phyloP scores from a whole-genome alignment of 345 rosid genomes.

The Eucalyptus guilfoylei region DNA sequence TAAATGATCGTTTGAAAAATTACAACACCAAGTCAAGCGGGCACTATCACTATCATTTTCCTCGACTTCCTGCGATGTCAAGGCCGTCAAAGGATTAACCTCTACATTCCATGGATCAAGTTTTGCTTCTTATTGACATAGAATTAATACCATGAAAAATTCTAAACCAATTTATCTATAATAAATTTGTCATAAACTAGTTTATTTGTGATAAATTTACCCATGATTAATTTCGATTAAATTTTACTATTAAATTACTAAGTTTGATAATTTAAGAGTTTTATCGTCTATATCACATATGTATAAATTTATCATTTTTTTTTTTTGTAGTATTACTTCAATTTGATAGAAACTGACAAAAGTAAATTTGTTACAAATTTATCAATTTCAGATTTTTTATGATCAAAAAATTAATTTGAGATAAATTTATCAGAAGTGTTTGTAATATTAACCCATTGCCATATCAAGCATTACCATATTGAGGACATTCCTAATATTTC shows the following conservation, averaged over 20 bases:
- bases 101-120: background rate
- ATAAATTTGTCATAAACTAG: too few relatives aligned
- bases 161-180: fast-evolving
- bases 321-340: background rate
- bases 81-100: background rate
- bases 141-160: too few relatives aligned
- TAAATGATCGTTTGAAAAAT: background rate
- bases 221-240: fast-evolving
- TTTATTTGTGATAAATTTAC: too few relatives aligned
- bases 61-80: background rate
- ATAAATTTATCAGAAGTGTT: too few relatives aligned
- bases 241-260: too few relatives aligned
- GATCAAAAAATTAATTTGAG: too few relatives aligned
- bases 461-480: too few relatives aligned
- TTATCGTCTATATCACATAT: too few relatives aligned
- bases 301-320: too few relatives aligned
- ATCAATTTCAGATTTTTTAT: fast-evolving
- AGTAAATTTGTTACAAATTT: too few relatives aligned
- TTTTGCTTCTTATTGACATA: background rate
- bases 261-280: fast-evolving
- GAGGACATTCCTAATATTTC: background rate
- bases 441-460: background rate
- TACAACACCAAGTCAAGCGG: fast-evolving
- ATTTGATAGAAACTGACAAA: too few relatives aligned
- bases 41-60: background rate